Evolutionary conservation across 1,284 basidiomycete genomes (phyloP).

Genomic region (Termitomyces sp.): DNA sequence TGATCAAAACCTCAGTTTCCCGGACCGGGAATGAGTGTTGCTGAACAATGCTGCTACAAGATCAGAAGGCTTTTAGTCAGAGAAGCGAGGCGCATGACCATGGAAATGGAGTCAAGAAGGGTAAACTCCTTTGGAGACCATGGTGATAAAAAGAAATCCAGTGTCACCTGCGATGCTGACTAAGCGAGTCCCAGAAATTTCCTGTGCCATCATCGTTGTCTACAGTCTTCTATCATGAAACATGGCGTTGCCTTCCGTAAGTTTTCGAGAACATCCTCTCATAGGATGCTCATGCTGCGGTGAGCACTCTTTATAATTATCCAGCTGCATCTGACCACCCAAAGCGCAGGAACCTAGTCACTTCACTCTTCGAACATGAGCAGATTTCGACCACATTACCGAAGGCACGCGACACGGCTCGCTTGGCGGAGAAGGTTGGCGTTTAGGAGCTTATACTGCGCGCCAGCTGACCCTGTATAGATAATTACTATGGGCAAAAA

Average conservation of each 20-base stretch:
- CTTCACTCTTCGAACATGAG: slow-evolving; percentile 92
- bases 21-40: not conserved
- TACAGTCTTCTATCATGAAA: slow-evolving; percentile 55
- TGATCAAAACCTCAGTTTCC: not conserved
- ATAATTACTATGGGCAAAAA: slow-evolving; percentile 88
- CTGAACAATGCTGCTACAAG: not conserved
- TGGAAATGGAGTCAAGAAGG: not conserved
- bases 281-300: slow-evolving; percentile 86
- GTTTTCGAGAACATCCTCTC: slow-evolving; percentile 82
- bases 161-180: slow-evolving; percentile 8
- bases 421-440: slow-evolving; percentile 87
- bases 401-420: slow-evolving; percentile 90
- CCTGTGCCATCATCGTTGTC: slow-evolving; percentile 1
- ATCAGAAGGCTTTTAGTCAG: not conserved
- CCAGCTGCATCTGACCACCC: slow-evolving; percentile 8
- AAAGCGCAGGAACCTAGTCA: slow-evolving; percentile 80
- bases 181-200: slow-evolving; percentile 7
- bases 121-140: not conserved
- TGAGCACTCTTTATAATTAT: slow-evolving; percentile 26
- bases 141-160: not conserved
- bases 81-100: slow-evolving; percentile 1
- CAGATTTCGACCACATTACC: slow-evolving; percentile 95
- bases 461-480: slow-evolving; percentile 34
- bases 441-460: not conserved
- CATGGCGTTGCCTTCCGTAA: slow-evolving; percentile 89